phyloP scores from a whole-genome alignment of 768 basidiomycete species.

The Cantharellus anzutake region DNA sequence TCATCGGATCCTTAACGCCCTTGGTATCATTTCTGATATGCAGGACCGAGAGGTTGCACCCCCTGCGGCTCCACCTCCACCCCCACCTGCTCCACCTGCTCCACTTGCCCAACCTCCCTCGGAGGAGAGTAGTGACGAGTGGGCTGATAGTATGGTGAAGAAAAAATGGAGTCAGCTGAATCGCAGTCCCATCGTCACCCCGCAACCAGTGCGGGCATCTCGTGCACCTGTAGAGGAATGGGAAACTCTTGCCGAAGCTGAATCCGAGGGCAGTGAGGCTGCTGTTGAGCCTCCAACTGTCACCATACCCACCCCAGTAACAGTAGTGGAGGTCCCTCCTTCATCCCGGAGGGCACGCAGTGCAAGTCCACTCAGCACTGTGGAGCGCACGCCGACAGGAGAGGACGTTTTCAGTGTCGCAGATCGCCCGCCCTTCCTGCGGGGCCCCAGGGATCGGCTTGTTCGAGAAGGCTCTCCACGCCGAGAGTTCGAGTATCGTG shows the following conservation, averaged over 20 bases:
- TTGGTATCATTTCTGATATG: not conserved
- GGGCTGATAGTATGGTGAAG: not conserved
- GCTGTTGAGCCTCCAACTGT: not conserved
- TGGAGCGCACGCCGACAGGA: not conserved
- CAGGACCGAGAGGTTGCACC: too few relatives aligned
- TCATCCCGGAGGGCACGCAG: not conserved
- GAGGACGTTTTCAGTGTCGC: not conserved
- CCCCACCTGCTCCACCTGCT: not conserved
- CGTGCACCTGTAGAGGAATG: not conserved
- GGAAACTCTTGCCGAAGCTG: not conserved
- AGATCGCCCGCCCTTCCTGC: too few relatives aligned
- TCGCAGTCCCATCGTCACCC: not conserved
- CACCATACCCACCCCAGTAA: not conserved
- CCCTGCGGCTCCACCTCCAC: not conserved
- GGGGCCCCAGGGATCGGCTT: not conserved
- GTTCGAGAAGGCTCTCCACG: not conserved
- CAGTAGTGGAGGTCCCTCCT: not conserved
- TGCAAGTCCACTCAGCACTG: not conserved
- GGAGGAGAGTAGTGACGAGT: not conserved
- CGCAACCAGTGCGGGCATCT: not conserved
- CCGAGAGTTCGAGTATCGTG: not conserved
- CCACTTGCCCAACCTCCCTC: not conserved
- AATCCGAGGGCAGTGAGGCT: not conserved
- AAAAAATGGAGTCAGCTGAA: not conserved
- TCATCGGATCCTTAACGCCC: constrained; percentile 1